Evolutionary conservation across 2,329 filamentous ascomycete species (phyloP), one percentile per base, ranked within the genome.

Genomic region (Clarireedia monteithiana): DNA sequence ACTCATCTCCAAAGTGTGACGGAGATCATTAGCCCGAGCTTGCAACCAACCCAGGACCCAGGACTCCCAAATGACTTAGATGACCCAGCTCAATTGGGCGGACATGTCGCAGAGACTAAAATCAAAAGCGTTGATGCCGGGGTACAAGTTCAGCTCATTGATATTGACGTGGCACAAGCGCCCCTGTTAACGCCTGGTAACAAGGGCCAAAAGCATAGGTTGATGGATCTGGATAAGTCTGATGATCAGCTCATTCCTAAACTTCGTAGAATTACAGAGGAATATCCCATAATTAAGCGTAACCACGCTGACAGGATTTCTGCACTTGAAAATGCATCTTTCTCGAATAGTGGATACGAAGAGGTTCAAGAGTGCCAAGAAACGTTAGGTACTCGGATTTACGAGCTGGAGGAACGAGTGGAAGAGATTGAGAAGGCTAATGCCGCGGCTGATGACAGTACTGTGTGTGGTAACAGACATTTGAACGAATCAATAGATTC

Each of bases 311-410:
- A 80, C 52, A 83, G 88, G 1, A 69, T 92, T 12, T 84, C 88
- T 49, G 74, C 76, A 55, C 74, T 91, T 5, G 88, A 92, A 69
- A 88, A 79, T 50, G 75, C 80, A 1, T 90, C 86, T 0, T 88
- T 90, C 64, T 82, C 82, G 24, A 77, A 81, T 45, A 75, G 78
- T 17, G 78, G 79, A n/a, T 79, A 86, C 48, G 86, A 90, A 23
- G 84, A 88, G 39, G 81, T 88, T 49, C 74, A 83, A 17, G 85
- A 89, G 20, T 82, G 79, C 53, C 78, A 88, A 63, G 86, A 90
- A 36, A 72, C 81, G 48, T 69, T 81, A 46, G 88, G 90, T 46
- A 76, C 83, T 7, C 80, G 86, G 23, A 74, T 91, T 6, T 78
- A 82, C 1, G 86, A 91, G 39, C 73, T 91, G 6, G 87, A 91